phyloP scores from a whole-genome alignment of 225 moss, liverwort and hornwort species.

The Pseudoscleropodium purum region DNA sequence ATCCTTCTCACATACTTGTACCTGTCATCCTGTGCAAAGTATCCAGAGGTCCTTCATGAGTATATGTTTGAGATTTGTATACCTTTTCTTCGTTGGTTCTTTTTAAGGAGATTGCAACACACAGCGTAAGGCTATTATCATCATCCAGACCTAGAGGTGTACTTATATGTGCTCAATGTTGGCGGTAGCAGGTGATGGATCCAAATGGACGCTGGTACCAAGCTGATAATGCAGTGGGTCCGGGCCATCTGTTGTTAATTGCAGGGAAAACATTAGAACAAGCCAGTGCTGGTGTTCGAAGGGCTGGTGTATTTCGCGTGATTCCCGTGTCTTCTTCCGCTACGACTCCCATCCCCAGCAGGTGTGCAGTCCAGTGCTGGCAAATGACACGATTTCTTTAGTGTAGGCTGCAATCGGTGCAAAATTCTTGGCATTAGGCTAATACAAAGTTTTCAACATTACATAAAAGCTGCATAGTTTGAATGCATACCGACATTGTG shows the following conservation, averaged over 20 bases:
- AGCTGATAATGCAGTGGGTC: slow-evolving; percentile 72
- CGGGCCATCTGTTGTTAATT: slow-evolving; percentile 73
- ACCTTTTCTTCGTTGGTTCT: neutral
- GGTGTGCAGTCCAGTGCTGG: slow-evolving; percentile 20
- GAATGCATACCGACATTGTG: neutral
- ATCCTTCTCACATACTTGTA: neutral
- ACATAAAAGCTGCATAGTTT: neutral
- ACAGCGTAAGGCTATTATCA: neutral
- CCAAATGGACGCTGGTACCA: slow-evolving; percentile 74
- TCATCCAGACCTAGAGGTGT: neutral
- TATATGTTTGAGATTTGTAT: neutral
- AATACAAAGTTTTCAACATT: neutral
- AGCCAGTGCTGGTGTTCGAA: slow-evolving; percentile 69
- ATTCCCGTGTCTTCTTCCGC: slow-evolving; percentile 36
- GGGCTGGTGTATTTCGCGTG: slow-evolving; percentile 69
- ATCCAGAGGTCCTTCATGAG: neutral
- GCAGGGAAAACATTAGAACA: slow-evolving; percentile 79
- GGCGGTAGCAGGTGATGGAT: slow-evolving; percentile 68
- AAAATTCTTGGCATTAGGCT: neutral
- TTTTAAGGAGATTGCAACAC: neutral
- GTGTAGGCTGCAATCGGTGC: neutral
- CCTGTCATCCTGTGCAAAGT: neutral
- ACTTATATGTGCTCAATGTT: slow-evolving; percentile 1
- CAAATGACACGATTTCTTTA: neutral
- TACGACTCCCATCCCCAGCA: slow-evolving; percentile 26